Evolutionary conservation across 768 basidiomycete species (phyloP), one percentile per base, ranked within the genome.

Genomic region (Mycena capillaripes): DNA sequence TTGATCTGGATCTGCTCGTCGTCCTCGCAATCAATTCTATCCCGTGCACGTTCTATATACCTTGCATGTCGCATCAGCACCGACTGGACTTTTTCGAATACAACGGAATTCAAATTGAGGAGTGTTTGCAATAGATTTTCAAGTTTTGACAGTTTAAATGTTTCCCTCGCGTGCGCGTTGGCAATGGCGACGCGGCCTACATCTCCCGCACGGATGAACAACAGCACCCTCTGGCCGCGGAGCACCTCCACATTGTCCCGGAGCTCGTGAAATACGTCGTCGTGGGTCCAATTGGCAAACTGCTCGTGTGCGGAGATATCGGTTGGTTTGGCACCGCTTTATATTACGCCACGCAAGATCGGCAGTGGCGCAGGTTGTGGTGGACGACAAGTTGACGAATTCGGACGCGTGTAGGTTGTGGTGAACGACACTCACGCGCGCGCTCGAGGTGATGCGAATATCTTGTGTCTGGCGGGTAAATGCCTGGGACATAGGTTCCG

Each of bases 201-300:
- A 82, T 98, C 42, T 99, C 97, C 78, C 97, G 97, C 2, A 97
- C 97, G n/a, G 0, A 99, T 99, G 97, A 99, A 99, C 81, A 99
- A 78, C 91, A 94, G 70, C 97, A 99, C 79, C 96, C 96, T 23
- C 86, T 99, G 55, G 98, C 97, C 0, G 88, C 90, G 1, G 89
- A 93, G 73, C 98, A 99, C 78, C 82, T 99, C 48, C 88, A 90
- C 27, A 78, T 93, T 42, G 87, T 97, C 5, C 86, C 85, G 30
- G 93, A 97, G 1, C 87, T 94, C 46, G 87, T 98, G 12, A 86
- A 89, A 16, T 99, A 99, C 78, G 83, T 89, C 29, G 87, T 99
- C 17, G 86, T 93, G 8, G 97, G 97, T 0, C 97, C 97, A 0
- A 93, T 97, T 29, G 93, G 93, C 0, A 98, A 98, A 79, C 84